phyloP scores from a whole-genome alignment of 2,329 filamentous ascomycete species.

The Amesomyces nigricolor region DNA sequence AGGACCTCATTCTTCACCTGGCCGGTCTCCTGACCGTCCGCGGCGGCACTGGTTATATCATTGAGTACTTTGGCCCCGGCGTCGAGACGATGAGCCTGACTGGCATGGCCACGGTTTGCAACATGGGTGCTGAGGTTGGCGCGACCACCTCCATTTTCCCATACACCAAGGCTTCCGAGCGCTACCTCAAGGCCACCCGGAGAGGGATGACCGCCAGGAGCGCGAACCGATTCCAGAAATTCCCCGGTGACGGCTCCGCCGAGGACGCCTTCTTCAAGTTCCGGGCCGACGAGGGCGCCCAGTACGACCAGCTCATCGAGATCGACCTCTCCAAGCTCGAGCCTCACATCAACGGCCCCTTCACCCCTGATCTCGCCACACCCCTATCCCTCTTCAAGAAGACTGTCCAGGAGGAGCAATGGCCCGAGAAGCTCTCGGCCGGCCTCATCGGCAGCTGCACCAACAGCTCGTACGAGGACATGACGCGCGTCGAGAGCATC shows the following conservation, averaged over 20 bases:
- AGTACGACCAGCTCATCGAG: conserved; percentile 86
- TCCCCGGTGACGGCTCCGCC: conserved; percentile 39
- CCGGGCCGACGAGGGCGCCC: conserved; percentile 69
- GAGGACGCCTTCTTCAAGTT: conserved; percentile 58
- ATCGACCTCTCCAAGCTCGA: conserved; percentile 88
- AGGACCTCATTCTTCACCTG: conserved; percentile 88
- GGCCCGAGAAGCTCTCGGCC: conserved; percentile 87
- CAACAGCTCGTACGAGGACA: conserved; percentile 98
- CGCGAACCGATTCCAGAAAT: conserved; percentile 55
- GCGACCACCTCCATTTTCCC: conserved; percentile 96
- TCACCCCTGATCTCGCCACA: conserved; percentile 91
- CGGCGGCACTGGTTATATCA: conserved; percentile 88
- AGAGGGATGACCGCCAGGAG: conserved; percentile 64
- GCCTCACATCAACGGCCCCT: conserved; percentile 94
- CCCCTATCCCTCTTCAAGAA: conserved; percentile 86
- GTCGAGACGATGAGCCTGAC: conserved; percentile 86
- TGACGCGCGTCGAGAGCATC: conserved; percentile 89
- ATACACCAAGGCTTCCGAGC: conserved; percentile 74
- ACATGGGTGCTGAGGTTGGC: conserved; percentile 85
- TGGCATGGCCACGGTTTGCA: conserved; percentile 86
- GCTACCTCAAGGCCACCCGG: conserved; percentile 83
- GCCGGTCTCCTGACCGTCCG: conserved; percentile 87
- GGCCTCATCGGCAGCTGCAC: conserved; percentile 97
- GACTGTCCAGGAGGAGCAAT: conserved; percentile 74
- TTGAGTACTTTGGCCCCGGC: conserved; percentile 90